A percentile compares a stretch with the other conserved stretches of the same genome.
Conservation (phyloP, 768 basidiomycete genomes). For the Candolleomyces eurysporus region DNA sequence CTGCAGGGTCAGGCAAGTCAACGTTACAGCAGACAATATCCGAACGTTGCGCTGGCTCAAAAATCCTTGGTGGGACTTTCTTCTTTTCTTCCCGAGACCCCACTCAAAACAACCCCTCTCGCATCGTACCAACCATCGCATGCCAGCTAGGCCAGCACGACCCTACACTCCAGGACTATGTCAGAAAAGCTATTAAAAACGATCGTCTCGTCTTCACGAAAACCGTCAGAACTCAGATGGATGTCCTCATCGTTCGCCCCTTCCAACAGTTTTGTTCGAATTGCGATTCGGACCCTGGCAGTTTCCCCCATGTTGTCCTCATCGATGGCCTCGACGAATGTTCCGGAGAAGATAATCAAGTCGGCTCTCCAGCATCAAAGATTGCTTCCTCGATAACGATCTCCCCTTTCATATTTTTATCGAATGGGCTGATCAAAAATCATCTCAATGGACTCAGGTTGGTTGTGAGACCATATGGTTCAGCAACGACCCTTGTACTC, state of each 20-base stretch:
- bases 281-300: background rate
- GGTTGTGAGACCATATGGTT: too few relatives aligned
- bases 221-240: background rate
- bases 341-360: background rate
- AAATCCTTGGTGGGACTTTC: background rate
- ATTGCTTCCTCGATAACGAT: background rate
- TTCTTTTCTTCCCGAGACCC: background rate
- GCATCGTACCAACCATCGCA: conserved; percentile 4
- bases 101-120: background rate
- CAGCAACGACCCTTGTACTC: too few relatives aligned
- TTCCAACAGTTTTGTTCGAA: background rate
- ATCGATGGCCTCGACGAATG: conserved; percentile 7
- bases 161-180: background rate
- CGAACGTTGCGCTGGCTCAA: background rate
- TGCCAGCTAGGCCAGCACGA: background rate
- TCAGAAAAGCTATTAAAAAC: background rate
- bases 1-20: conserved; percentile 5
- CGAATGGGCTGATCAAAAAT: too few relatives aligned
- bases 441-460: too few relatives aligned
- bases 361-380: background rate
- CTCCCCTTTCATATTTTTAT: background rate
- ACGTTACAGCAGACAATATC: background rate
- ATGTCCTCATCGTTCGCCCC: background rate
- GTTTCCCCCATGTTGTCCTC: background rate
- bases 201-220: background rate